These are phyloP conservation scores for Scheffersomyces stipitis DNA, from an alignment of 805 yeast species.

Conservation along the genomic window DNA sequence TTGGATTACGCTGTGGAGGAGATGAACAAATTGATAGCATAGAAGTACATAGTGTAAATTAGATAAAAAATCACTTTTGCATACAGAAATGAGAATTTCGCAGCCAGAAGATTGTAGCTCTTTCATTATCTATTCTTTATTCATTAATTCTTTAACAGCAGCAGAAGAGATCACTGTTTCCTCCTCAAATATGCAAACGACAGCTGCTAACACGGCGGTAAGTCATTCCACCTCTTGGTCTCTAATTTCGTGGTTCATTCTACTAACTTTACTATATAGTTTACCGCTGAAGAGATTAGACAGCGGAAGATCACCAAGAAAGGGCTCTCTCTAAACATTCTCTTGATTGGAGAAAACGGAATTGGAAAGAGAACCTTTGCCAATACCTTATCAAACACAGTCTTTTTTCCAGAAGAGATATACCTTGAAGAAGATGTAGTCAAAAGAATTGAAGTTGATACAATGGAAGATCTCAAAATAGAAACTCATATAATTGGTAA, in stretches of 20 bases:
- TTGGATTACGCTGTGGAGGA: constrained; percentile 82
- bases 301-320: constrained; percentile 17
- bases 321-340: constrained; percentile 24
- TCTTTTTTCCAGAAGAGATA: constrained; percentile 2
- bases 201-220: no score
- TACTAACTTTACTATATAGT: neutral
- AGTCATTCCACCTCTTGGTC: no score
- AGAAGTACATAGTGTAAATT: neutral
- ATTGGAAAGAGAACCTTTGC: constrained; percentile 74
- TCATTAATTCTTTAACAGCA: no score
- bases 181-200: no score
- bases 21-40: constrained; percentile 46
- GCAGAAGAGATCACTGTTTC: no score
- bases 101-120: no score
- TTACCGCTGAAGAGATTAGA: constrained; percentile 21
- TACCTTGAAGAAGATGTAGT: no score
- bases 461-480: constrained; percentile 10
- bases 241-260: no score
- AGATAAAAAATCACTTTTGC: no score
- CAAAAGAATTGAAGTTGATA: no score
- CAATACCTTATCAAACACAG: constrained; percentile 58
- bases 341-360: constrained; percentile 41
- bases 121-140: no score
- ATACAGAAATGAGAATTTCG: no score
- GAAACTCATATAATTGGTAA: constrained; percentile 11